A percentile compares a stretch with the other conserved stretches of the same genome.
Conservation (phyloP, 306 rosid species). For the Gleditsia sinensis region DNA sequence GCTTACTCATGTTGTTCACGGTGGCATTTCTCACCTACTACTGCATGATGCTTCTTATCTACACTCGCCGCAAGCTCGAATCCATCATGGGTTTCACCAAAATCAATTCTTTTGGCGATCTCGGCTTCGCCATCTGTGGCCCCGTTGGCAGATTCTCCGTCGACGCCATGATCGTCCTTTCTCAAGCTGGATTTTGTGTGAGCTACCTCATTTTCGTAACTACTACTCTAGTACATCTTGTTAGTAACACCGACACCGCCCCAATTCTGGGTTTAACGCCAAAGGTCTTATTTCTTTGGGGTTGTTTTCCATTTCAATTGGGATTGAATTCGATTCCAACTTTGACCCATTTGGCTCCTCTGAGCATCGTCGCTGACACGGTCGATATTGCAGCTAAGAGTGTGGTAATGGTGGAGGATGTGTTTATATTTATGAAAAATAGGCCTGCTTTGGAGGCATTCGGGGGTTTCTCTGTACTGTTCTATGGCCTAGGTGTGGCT, state of each 20-base stretch:
- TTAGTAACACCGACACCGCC: neutral
- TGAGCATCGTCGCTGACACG: constrained; percentile 71
- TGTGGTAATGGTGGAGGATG: constrained; percentile 67
- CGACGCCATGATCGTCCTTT: constrained; percentile 61
- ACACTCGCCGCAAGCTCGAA: constrained; percentile 67
- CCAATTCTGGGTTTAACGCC: constrained; percentile 51
- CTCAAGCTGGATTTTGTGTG: constrained; percentile 72
- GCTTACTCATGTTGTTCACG: constrained; percentile 52
- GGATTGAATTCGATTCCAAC: constrained; percentile 67
- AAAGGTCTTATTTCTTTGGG: constrained; percentile 57
- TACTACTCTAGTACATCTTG: constrained; percentile 47
- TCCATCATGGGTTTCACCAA: constrained; percentile 42
- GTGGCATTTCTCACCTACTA: constrained; percentile 65
- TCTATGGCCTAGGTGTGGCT: constrained; percentile 75
- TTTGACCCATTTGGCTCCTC: constrained; percentile 72
- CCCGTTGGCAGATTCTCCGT: constrained; percentile 56
- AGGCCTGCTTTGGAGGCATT: constrained; percentile 53
- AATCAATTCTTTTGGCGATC: constrained; percentile 66
- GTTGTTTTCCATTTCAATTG: constrained; percentile 68
- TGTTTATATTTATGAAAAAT: constrained; percentile 39
- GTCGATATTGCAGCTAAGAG: constrained; percentile 66
- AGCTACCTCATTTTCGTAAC: constrained; percentile 72
- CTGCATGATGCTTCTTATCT: constrained; percentile 75
- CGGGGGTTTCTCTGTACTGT: constrained; percentile 60
- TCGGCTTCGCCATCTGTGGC: constrained; percentile 65